These are phyloP conservation scores for Penicillium nucicola DNA, from an alignment of 495 filamentous ascomycete genomes.

Conservation along the genomic window DNA sequence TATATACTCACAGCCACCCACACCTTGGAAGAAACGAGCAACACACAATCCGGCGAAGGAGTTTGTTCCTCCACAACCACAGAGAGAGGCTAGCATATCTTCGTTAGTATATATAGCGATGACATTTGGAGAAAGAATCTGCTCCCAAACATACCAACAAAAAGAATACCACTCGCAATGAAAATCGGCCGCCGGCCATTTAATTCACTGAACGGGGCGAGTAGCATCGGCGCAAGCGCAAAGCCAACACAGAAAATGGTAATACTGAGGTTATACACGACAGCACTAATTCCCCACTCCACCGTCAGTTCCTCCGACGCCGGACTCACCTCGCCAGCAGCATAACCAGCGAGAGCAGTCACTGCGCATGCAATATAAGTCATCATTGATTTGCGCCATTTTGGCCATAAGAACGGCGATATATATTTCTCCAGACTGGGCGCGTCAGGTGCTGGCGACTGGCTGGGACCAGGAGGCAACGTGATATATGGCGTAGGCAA, in stretches of 20 bases:
- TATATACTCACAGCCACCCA: slow-evolving; percentile 54
- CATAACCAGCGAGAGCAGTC: slow-evolving; percentile 76
- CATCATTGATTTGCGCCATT: slow-evolving; percentile 64
- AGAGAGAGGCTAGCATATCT: slow-evolving; percentile 54
- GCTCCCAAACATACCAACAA: slow-evolving; percentile 38
- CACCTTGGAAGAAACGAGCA: slow-evolving; percentile 73
- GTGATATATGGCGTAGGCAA: slow-evolving; percentile 56
- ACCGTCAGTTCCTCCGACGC: slow-evolving; percentile 58
- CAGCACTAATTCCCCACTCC: slow-evolving; percentile 59
- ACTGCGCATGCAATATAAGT: slow-evolving; percentile 72
- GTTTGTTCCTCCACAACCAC: slow-evolving; percentile 72
- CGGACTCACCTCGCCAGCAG: slow-evolving; percentile 76
- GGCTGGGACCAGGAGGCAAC: slow-evolving; percentile 24
- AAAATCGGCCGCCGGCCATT: slow-evolving; percentile 82
- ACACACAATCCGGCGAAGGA: slow-evolving; percentile 71
- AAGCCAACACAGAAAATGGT: slow-evolving; percentile 84
- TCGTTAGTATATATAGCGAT: slow-evolving; percentile 1
- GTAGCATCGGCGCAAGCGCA: slow-evolving; percentile 79
- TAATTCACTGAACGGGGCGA: slow-evolving; percentile 89
- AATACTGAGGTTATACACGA: slow-evolving; percentile 72
- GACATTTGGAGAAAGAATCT: neutral
- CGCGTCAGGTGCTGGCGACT: slow-evolving; percentile 44
- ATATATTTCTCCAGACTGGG: slow-evolving; percentile 67
- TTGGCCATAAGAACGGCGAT: slow-evolving; percentile 74
- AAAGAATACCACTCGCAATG: slow-evolving; percentile 67